Conservation (phyloP, 306 rosid genomes). For the Datisca glomerata region DNA sequence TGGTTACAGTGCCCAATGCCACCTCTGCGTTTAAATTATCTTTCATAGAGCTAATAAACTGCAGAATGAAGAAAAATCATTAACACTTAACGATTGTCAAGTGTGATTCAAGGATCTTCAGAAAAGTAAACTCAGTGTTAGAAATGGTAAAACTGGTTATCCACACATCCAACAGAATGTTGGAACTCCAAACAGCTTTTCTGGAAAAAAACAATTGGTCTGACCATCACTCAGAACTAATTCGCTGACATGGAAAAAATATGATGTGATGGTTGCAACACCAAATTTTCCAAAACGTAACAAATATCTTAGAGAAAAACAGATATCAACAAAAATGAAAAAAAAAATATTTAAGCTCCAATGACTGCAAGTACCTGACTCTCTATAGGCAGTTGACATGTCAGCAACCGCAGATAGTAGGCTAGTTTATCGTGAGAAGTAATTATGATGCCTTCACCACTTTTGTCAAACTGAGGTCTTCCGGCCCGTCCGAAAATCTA, state of each 20-base stretch:
- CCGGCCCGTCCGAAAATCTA: constrained; percentile 99
- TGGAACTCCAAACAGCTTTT: too few relatives aligned
- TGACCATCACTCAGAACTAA: too few relatives aligned
- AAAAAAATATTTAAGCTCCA: background rate
- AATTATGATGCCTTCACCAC: constrained; percentile 97
- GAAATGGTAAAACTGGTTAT: too few relatives aligned
- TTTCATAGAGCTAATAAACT: constrained; percentile 92
- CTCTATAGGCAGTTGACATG: constrained; percentile 94
- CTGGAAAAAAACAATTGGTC: too few relatives aligned
- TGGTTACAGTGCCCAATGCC: constrained; percentile 95
- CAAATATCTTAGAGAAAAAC: too few relatives aligned
- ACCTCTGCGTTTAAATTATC: constrained; percentile 98
- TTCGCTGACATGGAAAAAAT: too few relatives aligned
- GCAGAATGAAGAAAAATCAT: constrained; percentile 19
- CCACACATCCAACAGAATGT: too few relatives aligned
- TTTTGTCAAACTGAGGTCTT: constrained; percentile 94
- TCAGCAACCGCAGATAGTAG: constrained; percentile 74
- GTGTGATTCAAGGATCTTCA: too few relatives aligned
- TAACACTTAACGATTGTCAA: constrained; percentile 7
- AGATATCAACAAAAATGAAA: constrained; percentile 2
- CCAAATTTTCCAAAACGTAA: too few relatives aligned
- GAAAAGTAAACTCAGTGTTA: too few relatives aligned
- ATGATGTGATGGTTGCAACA: too few relatives aligned
- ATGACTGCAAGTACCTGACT: constrained; percentile 62
- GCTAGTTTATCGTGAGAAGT: constrained; percentile 90